A percentile compares a stretch with the other conserved stretches of the same genome.
Evolutionary conservation across 2,329 filamentous ascomycete genomes (phyloP).

Genomic region (Scorias spongiosa): DNA sequence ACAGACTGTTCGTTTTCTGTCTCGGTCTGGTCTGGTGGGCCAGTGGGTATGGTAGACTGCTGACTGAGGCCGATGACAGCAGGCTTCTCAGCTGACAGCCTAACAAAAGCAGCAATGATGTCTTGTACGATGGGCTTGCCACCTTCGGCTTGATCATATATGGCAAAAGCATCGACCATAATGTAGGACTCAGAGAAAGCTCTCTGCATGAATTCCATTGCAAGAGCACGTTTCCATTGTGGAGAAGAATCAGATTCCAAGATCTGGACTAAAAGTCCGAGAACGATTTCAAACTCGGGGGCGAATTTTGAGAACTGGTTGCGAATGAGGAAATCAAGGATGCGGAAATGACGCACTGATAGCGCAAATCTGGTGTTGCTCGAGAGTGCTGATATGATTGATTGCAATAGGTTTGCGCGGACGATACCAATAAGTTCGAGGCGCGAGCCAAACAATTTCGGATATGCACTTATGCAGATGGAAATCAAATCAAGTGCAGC

Average conservation of each 20-base stretch:
- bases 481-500: constrained; percentile 88
- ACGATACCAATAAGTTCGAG: constrained; percentile 69
- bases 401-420: constrained; percentile 63
- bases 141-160: constrained; percentile 60
- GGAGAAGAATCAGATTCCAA: constrained; percentile 68
- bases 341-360: constrained; percentile 66
- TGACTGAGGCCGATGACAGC: constrained; percentile 73
- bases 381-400: constrained; percentile 62
- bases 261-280: constrained; percentile 69
- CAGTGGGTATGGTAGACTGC: constrained; percentile 69
- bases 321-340: constrained; percentile 67
- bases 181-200: constrained; percentile 70
- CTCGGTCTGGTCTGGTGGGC: constrained; percentile 40
- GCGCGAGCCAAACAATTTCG: constrained; percentile 62
- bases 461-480: constrained; percentile 73
- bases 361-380: constrained; percentile 67
- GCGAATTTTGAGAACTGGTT: constrained; percentile 61
- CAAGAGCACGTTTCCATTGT: constrained; percentile 75
- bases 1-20: constrained; percentile 66
- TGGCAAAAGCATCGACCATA: constrained; percentile 61
- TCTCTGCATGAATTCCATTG: constrained; percentile 78
- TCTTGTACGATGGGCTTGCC: constrained; percentile 66
- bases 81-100: constrained; percentile 81
- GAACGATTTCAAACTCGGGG: constrained; percentile 66
- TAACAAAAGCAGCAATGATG: constrained; percentile 77